Conservation (phyloP, 1,284 basidiomycete species). For the Cutaneotrichosporon cyanovorans region DNA sequence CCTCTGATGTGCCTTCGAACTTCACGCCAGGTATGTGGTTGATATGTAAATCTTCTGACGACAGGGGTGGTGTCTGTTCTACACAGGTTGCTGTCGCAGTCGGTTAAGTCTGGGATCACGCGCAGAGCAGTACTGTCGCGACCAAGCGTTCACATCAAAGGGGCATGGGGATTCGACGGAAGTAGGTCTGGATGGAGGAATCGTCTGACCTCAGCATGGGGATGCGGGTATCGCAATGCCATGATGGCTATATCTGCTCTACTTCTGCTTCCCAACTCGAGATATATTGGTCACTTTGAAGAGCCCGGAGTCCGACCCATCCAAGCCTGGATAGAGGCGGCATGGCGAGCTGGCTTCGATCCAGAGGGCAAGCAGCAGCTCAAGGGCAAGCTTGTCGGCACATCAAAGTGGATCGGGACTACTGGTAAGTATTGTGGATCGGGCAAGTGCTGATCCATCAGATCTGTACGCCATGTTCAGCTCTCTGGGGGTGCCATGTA, state of each 20-base stretch:
- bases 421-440: conserved; percentile 50
- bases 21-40: conserved; percentile 58
- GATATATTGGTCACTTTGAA: conserved; percentile 23
- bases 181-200: conserved; percentile 52
- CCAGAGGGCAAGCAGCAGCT: conserved; percentile 58
- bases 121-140: conserved; percentile 60
- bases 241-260: conserved; percentile 69
- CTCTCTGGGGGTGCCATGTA: conserved; percentile 56
- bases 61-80: conserved; percentile 63
- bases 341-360: conserved; percentile 71
- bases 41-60: neutral
- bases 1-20: conserved; percentile 52
- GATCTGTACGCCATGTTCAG: conserved; percentile 46
- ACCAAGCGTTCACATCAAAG: conserved; percentile 56
- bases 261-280: conserved; percentile 45
- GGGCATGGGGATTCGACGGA: conserved; percentile 57
- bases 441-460: neutral
- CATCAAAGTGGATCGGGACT: conserved; percentile 70
- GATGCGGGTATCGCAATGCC: conserved; percentile 66
- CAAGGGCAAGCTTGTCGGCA: conserved; percentile 54
- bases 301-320: conserved; percentile 63
- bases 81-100: conserved; percentile 52
- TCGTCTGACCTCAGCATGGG: conserved; percentile 32
- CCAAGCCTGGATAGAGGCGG: conserved; percentile 68
- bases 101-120: conserved; percentile 52